Evolutionary conservation across 768 basidiomycete genomes (phyloP).

Genomic region (Collybia nuda): DNA sequence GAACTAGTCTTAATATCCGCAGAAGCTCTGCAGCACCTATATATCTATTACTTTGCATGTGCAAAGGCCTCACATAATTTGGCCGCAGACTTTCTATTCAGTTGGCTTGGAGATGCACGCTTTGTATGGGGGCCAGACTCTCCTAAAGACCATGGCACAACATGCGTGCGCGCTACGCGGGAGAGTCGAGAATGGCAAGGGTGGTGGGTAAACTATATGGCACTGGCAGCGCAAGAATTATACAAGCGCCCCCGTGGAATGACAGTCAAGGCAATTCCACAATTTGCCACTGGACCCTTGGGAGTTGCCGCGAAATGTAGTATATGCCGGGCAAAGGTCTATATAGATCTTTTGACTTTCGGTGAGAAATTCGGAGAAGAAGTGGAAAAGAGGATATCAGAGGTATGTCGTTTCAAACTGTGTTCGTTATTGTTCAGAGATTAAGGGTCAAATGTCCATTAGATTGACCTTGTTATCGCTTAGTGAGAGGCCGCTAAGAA

Average conservation of each 20-base stretch:
- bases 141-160: too few relatives aligned
- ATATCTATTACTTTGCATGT: slow-evolving; percentile 13
- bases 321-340: too few relatives aligned
- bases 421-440: too few relatives aligned
- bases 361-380: too few relatives aligned
- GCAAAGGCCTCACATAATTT: slow-evolving; percentile 2
- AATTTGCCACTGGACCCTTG: background rate
- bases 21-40: slow-evolving; percentile 25
- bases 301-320: too few relatives aligned
- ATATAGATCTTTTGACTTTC: too few relatives aligned
- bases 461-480: too few relatives aligned
- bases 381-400: too few relatives aligned
- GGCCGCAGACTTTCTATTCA: slow-evolving; percentile 15
- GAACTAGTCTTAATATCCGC: slow-evolving; percentile 38
- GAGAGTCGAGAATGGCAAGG: background rate
- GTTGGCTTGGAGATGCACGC: slow-evolving; percentile 7
- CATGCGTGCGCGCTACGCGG: too few relatives aligned
- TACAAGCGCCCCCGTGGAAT: slow-evolving; percentile 6
- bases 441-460: too few relatives aligned
- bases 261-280: background rate
- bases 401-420: too few relatives aligned
- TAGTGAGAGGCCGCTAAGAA: too few relatives aligned
- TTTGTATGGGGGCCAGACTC: slow-evolving; percentile 7
- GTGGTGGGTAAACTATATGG: slow-evolving; percentile 15
- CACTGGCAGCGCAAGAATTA: slow-evolving; percentile 6